phyloP scores from a whole-genome alignment of 352 stramenopile species.

The Phytophthora pisi region DNA sequence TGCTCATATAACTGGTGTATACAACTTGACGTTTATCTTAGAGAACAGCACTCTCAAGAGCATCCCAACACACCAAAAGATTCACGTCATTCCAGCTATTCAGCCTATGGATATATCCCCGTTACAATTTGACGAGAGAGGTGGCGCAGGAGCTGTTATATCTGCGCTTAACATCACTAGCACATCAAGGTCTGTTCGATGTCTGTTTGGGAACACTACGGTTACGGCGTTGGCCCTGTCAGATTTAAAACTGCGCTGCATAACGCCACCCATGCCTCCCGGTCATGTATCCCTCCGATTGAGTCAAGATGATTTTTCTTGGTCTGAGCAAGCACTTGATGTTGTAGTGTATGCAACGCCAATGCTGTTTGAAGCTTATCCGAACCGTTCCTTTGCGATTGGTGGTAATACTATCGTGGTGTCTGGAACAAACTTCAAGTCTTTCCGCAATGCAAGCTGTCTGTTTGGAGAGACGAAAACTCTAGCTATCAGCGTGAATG shows the following conservation, averaged over 20 bases:
- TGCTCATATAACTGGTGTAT: conserved; percentile 32
- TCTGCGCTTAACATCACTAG: conserved; percentile 30
- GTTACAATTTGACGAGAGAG: conserved; percentile 49
- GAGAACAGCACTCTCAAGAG: conserved; percentile 2
- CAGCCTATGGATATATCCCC: conserved; percentile 29
- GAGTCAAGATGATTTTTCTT: conserved; percentile 47
- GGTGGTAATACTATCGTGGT: conserved; percentile 31
- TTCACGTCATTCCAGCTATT: conserved; percentile 42
- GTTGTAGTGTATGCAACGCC: conserved; percentile 41
- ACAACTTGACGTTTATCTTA: conserved; percentile 33
- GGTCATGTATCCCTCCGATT: conserved; percentile 27
- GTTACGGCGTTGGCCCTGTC: conserved; percentile 39
- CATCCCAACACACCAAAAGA: conserved; percentile 29
- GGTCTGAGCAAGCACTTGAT: conserved; percentile 37
- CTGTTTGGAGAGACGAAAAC: conserved; percentile 37
- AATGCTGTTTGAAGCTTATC: conserved; percentile 33
- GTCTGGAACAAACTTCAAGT: conserved; percentile 48
- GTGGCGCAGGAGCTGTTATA: conserved; percentile 46
- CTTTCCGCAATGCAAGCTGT: conserved; percentile 38
- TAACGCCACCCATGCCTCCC: conserved; percentile 31
- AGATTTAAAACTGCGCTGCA: conserved; percentile 36
- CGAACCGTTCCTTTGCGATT: conserved; percentile 14
- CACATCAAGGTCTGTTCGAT: conserved; percentile 34
- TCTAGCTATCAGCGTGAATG: conserved; percentile 33
- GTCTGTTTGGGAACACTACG: conserved; percentile 37